Evolutionary conservation across 2,329 filamentous ascomycete genomes (phyloP).

Genomic region (Clonostachys rhizophaga): DNA sequence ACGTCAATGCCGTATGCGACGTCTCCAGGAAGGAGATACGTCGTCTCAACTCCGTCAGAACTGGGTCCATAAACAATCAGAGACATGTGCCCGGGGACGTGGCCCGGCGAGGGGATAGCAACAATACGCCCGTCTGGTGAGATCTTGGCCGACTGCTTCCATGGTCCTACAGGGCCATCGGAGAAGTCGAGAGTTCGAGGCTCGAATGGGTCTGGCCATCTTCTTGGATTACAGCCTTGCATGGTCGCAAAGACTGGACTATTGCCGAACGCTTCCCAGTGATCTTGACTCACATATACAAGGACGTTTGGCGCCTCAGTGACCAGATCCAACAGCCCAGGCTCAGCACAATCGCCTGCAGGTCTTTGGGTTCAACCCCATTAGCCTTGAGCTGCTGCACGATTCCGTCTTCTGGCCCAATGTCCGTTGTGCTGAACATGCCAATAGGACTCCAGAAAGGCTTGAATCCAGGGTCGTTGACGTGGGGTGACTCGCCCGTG

Average conservation of each 20-base stretch:
- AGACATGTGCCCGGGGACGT: slow-evolving; percentile 23
- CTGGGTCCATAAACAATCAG: slow-evolving; percentile 7
- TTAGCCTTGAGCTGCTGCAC: slow-evolving; percentile 6
- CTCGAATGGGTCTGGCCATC: slow-evolving; percentile 19
- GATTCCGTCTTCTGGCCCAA: slow-evolving; percentile 10
- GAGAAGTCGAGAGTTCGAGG: slow-evolving; percentile 17
- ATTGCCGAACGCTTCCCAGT: slow-evolving; percentile 20
- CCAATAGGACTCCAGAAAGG: slow-evolving; percentile 9
- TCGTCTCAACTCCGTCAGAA: slow-evolving; percentile 14
- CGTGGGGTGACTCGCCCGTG: slow-evolving; percentile 11
- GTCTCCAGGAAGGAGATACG: slow-evolving; percentile 19
- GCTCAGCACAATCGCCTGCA: slow-evolving; percentile 16
- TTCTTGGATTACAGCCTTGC: slow-evolving; percentile 18
- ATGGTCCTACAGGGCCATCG: slow-evolving; percentile 17
- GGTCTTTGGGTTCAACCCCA: slow-evolving; percentile 9
- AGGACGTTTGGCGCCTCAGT: slow-evolving; percentile 14
- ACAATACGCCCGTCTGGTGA: slow-evolving; percentile 20
- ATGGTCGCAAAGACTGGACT: slow-evolving; percentile 15
- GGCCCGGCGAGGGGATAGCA: slow-evolving; percentile 23
- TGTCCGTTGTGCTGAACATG: slow-evolving; percentile 3
- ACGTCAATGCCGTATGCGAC: slow-evolving; percentile 20
- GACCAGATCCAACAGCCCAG: slow-evolving; percentile 15
- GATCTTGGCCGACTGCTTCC: slow-evolving; percentile 15
- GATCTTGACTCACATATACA: slow-evolving; percentile 11
- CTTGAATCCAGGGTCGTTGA: slow-evolving; percentile 11